Base-by-base conservation (phyloP, 2,329 filamentous ascomycete genomes). In the Colletotrichum simmondsii region DNA sequence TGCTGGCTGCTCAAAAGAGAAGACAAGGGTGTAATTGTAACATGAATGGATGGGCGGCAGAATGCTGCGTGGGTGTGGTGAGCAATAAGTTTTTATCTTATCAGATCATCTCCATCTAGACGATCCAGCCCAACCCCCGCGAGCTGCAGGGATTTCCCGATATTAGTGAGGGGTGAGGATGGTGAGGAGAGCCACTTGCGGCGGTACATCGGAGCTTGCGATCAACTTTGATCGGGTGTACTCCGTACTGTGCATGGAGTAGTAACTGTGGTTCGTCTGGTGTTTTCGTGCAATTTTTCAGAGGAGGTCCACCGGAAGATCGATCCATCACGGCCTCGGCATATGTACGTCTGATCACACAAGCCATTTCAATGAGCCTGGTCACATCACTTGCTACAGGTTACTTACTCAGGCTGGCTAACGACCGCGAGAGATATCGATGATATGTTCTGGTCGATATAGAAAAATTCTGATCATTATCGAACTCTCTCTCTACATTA, bases 21-120 rank as follows among this genome's bases (percentile, higher is more conserved):
- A 46, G 56, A 58, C 69, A 59, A 72, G 65, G 64, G 58, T 68
- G 49, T 63, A 59, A 16, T 60, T 54, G 28, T 53, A 65, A 54
- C 22, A 19, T 14, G 14, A 26, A 24, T 52, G 46, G 8, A 35
- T 11, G 12, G 22, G 26, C 14, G 35, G 53, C 30, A n/a, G 32
- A 16, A 53, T 72, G 54, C 68, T 30, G n/a, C n/a, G 19, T 46
- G 42, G 8, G 42, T 46, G 19, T 46, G 52, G 35, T 68, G 16
- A 61, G n/a, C 35, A 26, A 71, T 37, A 22, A 7, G 22, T 60
- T 32, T 54, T 69, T 56, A 69, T 72, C 70, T 72, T 72, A 69
- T 69, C 70, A 64, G 70, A 72, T 72, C 65, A 69, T 68, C 65
- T 72, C 52, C 14, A 30, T 63, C 53, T 35, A 3, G 5, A 52